Conservation (phyloP, 2,329 filamentous ascomycete species). For the Colletotrichum sp. region DNA sequence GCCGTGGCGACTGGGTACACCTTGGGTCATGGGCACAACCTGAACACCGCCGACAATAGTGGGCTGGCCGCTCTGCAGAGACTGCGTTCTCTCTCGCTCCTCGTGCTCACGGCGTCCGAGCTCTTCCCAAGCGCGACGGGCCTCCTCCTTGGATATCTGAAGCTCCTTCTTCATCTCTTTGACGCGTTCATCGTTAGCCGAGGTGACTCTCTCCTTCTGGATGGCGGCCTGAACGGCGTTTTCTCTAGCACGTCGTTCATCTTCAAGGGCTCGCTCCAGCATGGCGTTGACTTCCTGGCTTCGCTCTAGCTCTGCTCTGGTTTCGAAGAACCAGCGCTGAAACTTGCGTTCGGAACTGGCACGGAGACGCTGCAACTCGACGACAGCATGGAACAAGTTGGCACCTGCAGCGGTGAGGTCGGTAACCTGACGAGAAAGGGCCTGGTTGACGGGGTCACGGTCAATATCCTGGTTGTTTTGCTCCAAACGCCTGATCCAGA, state of each 20-base stretch:
- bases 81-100: constrained; percentile 84
- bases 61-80: constrained; percentile 85
- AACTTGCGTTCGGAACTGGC: constrained; percentile 98
- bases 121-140: constrained; percentile 95
- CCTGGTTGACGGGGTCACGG: constrained; percentile 81
- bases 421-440: constrained; percentile 91
- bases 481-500: constrained; percentile 94
- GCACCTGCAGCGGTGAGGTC: constrained; percentile 97
- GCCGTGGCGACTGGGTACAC: constrained; percentile 61
- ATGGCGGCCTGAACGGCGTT: constrained; percentile 72
- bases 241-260: constrained; percentile 73
- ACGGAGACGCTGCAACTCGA: constrained; percentile 90
- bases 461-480: constrained; percentile 87
- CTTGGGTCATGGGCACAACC: constrained; percentile 89
- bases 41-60: constrained; percentile 93
- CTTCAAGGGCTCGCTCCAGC: constrained; percentile 75
- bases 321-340: constrained; percentile 98
- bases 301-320: constrained; percentile 84
- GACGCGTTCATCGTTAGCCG: constrained; percentile 77
- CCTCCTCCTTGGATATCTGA: constrained; percentile 94
- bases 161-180: constrained; percentile 91
- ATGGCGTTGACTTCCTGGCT: constrained; percentile 82
- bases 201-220: constrained; percentile 71
- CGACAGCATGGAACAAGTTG: constrained; percentile 96
- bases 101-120: constrained; percentile 91